Percentiles rank a stretch among this genome's conserved stretches.
Conservation (phyloP, 176 grass and related monocot genomes). For the Pontederia crassipes region DNA sequence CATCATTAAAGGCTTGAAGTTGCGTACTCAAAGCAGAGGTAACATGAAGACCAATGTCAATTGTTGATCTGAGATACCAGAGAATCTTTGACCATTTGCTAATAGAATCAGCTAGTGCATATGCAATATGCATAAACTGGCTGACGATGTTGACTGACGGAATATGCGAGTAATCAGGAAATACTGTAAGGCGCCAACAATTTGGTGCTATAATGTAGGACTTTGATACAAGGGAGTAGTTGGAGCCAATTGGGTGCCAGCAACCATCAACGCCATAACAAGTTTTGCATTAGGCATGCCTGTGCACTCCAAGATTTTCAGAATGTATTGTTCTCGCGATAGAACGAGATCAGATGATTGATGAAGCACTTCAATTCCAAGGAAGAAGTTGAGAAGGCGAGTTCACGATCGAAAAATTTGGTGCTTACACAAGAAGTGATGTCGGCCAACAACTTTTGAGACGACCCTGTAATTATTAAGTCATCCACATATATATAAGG, state of each 20-base stretch:
- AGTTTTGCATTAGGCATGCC: background rate
- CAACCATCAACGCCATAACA: background rate
- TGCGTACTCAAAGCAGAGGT: no score
- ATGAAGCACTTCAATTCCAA: background rate
- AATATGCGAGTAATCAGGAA: background rate
- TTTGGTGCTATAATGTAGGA: background rate
- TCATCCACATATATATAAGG: conserved; percentile 4
- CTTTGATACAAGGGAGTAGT: background rate
- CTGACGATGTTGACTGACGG: background rate
- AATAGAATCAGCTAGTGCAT: background rate
- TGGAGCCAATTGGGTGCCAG: background rate
- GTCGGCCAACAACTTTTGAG: background rate
- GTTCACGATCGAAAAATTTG: background rate
- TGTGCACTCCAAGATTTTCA: background rate
- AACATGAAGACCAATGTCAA: background rate
- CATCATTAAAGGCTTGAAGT: background rate
- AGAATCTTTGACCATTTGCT: background rate
- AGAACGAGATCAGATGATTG: background rate
- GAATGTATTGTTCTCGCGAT: background rate
- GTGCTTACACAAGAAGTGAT: background rate
- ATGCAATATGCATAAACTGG: conserved; percentile 17
- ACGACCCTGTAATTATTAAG: background rate
- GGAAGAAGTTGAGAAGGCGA: background rate
- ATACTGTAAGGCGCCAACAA: conserved; percentile 6
- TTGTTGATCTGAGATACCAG: background rate